These are phyloP conservation scores for Pezicula neosporulosa DNA, from an alignment of 2,329 filamentous ascomycete genomes.

Conservation along the genomic window DNA sequence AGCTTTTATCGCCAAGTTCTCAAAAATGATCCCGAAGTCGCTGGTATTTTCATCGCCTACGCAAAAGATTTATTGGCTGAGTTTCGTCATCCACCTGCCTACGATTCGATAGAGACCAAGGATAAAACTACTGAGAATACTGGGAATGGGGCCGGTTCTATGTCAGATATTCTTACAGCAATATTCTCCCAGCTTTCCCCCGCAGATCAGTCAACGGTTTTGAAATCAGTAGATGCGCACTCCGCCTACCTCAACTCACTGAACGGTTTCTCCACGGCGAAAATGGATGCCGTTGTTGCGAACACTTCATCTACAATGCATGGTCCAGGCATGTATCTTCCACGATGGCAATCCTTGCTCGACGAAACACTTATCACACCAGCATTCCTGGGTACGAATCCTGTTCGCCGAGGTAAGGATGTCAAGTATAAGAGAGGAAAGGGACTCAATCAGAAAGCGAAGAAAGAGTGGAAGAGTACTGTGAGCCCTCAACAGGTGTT, in stretches of 20 bases:
- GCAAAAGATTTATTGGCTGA: conserved; percentile 9
- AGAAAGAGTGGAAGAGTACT: background rate
- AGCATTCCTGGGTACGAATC: conserved; percentile 40
- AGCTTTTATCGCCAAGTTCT: conserved; percentile 69
- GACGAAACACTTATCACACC: conserved; percentile 70
- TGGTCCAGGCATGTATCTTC: conserved; percentile 70
- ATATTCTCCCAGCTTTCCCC: conserved; percentile 36
- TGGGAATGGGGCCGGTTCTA: conserved; percentile 2
- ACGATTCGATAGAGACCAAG: background rate
- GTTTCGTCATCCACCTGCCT: conserved; percentile 2
- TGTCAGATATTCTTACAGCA: conserved; percentile 5
- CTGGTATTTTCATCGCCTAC: conserved; percentile 10
- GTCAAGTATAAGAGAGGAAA: background rate
- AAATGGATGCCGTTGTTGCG: conserved; percentile 51
- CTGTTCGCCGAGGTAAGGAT: conserved; percentile 50
- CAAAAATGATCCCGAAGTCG: conserved; percentile 54
- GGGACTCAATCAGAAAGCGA: background rate
- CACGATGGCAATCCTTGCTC: conserved; percentile 68
- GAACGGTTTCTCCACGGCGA: conserved; percentile 43
- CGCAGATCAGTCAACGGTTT: conserved; percentile 41
- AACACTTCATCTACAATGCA: conserved; percentile 21
- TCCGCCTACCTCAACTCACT: conserved; percentile 55
- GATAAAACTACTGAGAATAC: background rate
- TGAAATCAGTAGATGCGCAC: conserved; percentile 55
- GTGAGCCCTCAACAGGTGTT: background rate